These are phyloP conservation scores for Codiaeum variegatum DNA, from an alignment of 441 rosid species.

Conservation along the genomic window DNA sequence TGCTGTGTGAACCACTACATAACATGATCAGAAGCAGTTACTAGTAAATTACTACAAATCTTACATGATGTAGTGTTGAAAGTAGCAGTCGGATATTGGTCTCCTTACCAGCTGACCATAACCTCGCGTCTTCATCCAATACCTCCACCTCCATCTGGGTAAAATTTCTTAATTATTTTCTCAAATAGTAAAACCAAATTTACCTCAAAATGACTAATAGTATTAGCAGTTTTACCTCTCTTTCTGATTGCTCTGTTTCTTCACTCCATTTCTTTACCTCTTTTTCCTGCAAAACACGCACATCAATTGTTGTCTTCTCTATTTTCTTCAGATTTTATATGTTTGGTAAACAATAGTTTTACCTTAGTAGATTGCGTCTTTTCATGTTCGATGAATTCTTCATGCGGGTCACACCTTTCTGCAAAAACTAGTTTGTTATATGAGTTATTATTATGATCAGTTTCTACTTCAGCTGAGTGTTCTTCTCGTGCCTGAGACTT, in stretches of 20 bases:
- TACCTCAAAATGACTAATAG: too few relatives aligned
- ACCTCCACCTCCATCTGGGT: slow-evolving; percentile 54
- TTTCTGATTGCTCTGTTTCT: slow-evolving; percentile 41
- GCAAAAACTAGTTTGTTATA: slow-evolving; percentile 21
- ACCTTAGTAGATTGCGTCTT: slow-evolving; percentile 29
- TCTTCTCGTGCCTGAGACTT: slow-evolving; percentile 44
- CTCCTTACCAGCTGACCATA: slow-evolving; percentile 80
- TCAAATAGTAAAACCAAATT: too few relatives aligned
- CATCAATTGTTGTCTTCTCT: background rate
- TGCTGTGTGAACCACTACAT: background rate
- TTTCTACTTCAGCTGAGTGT: slow-evolving; percentile 28
- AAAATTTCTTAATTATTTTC: too few relatives aligned
- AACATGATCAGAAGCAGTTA: too few relatives aligned
- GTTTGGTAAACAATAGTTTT: slow-evolving; percentile 7
- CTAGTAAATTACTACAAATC: slow-evolving; percentile 13
- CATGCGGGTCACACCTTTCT: slow-evolving; percentile 29
- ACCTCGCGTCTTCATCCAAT: slow-evolving; percentile 56
- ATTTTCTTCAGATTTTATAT: background rate
- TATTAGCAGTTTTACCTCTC: slow-evolving; percentile 46
- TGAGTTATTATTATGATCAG: slow-evolving; percentile 13
- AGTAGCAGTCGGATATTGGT: slow-evolving; percentile 64
- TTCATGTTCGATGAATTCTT: slow-evolving; percentile 24
- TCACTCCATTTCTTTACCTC: slow-evolving; percentile 36
- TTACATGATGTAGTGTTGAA: slow-evolving; percentile 75
- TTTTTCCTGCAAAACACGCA: slow-evolving; percentile 34